Evolutionary conservation across 2,329 filamentous ascomycete genomes (phyloP), one percentile per base, ranked within the genome.

Genomic region (Fusarium azukiicola): DNA sequence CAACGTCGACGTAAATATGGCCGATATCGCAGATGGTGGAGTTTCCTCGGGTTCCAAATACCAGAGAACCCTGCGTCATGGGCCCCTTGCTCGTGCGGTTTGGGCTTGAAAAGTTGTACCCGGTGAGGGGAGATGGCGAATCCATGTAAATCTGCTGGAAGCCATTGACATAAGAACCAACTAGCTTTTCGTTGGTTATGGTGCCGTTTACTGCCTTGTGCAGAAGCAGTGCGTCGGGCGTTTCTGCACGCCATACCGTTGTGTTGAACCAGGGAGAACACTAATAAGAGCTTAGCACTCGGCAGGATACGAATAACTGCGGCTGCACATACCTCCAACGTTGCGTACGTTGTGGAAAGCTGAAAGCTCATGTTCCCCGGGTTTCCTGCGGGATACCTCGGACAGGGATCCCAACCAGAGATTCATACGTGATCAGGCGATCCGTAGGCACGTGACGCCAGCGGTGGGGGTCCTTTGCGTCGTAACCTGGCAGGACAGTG

Each of bases 121-220:
- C 32, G 13, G 19, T n/a, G 3, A n/a, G 17, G 17, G 63, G 27
- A 38, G 27, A 49, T 4, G 63, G 63, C 7, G 44, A n/a, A 23
- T 49, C 32, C 32, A 67, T 67, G 32, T 50, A 66, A 14, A 66
- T 47, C 13, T 66, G 61, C n/a, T n/a, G 54, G 38, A 58, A 58
- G 5, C 54, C 40, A 46, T 66, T 36, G 23, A 36, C 13, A 44
- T 27, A 21, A 36, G 8, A n/a, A 21, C 54, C 32, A 8, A 23
- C 38, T 14, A 19, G 38, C 21, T 40, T 40, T 58, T 58, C 32
- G 54, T 58, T 58, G 38, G 21, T 58, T 66, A 66, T 47, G 13
- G n/a, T 66, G 4, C 19, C 13, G 42, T 32, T 46, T 47, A 32
- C 27, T 47, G 19, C 27, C 36, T 38, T 58, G 44, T 66, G 42